phyloP scores from a whole-genome alignment of 208 protist species.

The Trichomonas vaginalis region DNA sequence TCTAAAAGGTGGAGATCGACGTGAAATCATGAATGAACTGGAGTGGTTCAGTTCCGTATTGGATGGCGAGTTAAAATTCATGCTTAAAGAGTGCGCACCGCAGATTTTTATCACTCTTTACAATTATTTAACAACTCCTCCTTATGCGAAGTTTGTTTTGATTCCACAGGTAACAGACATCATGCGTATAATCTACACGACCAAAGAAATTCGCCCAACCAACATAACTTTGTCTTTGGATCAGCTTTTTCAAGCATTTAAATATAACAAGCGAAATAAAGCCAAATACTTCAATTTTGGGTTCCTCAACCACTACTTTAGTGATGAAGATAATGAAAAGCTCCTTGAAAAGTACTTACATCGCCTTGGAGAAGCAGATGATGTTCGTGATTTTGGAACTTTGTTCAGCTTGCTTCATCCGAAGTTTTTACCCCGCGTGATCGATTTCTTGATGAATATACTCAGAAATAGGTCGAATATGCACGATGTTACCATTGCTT shows the following conservation, averaged over 20 bases:
- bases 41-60: too few relatives aligned
- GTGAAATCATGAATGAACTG: too few relatives aligned
- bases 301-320: neutral
- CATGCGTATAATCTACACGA: neutral
- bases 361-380: neutral
- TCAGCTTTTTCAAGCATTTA: neutral
- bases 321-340: neutral
- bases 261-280: neutral
- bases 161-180: neutral
- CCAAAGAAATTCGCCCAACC: neutral
- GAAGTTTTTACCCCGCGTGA: neutral
- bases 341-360: neutral
- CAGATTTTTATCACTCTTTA: neutral
- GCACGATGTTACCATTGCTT: neutral
- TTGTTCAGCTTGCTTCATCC: neutral
- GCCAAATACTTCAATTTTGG: neutral
- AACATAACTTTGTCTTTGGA: neutral
- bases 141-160: neutral
- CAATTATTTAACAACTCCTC: neutral
- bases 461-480: neutral
- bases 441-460: neutral
- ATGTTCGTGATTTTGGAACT: neutral
- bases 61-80: too few relatives aligned
- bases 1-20: too few relatives aligned
- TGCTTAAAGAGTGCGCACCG: too few relatives aligned